Base-by-base conservation (phyloP, 352 stramenopile genomes). In the Globisporangium sylvaticum region DNA sequence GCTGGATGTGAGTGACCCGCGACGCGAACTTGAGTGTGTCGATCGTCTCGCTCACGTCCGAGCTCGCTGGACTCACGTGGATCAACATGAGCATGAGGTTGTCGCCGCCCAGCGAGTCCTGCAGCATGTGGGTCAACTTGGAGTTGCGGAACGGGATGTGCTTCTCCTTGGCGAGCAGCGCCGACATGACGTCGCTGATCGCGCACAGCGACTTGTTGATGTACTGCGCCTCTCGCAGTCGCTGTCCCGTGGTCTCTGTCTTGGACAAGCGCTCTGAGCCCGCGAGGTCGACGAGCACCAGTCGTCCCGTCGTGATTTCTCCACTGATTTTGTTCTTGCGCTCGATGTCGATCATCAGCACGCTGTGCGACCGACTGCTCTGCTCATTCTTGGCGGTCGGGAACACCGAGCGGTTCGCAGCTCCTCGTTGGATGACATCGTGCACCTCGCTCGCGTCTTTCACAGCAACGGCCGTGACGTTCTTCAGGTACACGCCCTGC, bases 101-200 rank as follows among this genome's bases (percentile, higher is more conserved):
- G 29, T 77, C 62, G 1, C 68, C 75, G 9, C 79, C 78, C 12
- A 94, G 64, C 31, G 83, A 90, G 50, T 94, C 84, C 61, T 94
- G 88, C 31, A 96, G 71, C 65, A 96, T 64, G 65, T 94, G 84
- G 22, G 88, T 96, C 25, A 96, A 79, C 71, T 96, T 96, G 12
- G 84, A 90, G 61, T 96, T 94, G 14, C 88, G 77, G 62, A 88
- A 96, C 55, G 87, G 87, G 3, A 96, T 78, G 68, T 94, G 85
- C 27, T 92, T 92, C 24, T 95, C 85, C 69, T 90, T 91, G 1
- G 82, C 80, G 34, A 87, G 65, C 37, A 93, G 65, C 15, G 87
- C 81, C 8, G 78, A 69, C 39, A 94, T 67, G 8, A 96, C 88
- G 58, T 96, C 85, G 9, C 78, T 80, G 22, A 96, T 69, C 7